Conservation (phyloP, 2,329 filamentous ascomycete genomes). For the Xylariaceae sp. region DNA sequence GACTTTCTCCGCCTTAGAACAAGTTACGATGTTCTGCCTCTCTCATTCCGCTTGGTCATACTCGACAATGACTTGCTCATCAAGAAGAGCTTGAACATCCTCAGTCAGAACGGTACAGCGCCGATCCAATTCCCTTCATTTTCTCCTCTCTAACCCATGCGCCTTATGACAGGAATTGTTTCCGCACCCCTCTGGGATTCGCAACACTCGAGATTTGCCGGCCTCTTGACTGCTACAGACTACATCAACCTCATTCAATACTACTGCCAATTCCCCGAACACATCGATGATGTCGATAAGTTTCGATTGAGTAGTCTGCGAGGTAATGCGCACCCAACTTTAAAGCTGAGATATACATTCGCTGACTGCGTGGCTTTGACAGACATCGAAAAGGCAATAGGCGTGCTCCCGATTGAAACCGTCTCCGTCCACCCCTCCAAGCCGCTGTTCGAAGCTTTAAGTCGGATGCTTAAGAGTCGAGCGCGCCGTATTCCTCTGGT, state of each 20-base stretch:
- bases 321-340: constrained; percentile 51
- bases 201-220: constrained; percentile 85
- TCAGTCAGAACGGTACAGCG: constrained; percentile 82
- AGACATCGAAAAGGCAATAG: constrained; percentile 96
- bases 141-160: constrained; percentile 7
- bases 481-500: constrained; percentile 91
- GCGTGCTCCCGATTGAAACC: constrained; percentile 86
- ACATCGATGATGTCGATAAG: constrained; percentile 84
- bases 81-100: constrained; percentile 92
- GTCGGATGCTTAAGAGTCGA: constrained; percentile 88
- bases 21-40: constrained; percentile 94
- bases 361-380: constrained; percentile 11
- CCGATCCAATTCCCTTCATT: too few species aligned
- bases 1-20: constrained; percentile 95
- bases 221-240: constrained; percentile 90
- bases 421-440: constrained; percentile 89
- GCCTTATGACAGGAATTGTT: constrained; percentile 74
- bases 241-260: constrained; percentile 99
- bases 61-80: constrained; percentile 94
- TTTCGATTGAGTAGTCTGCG: constrained; percentile 88
- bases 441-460: constrained; percentile 91
- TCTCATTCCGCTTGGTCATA: constrained; percentile 92
- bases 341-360: background rate
- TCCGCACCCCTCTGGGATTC: constrained; percentile 98
- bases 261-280: constrained; percentile 94